Base-by-base conservation (phyloP, 352 stramenopile species). In the Peronosclerospora sorghi region DNA sequence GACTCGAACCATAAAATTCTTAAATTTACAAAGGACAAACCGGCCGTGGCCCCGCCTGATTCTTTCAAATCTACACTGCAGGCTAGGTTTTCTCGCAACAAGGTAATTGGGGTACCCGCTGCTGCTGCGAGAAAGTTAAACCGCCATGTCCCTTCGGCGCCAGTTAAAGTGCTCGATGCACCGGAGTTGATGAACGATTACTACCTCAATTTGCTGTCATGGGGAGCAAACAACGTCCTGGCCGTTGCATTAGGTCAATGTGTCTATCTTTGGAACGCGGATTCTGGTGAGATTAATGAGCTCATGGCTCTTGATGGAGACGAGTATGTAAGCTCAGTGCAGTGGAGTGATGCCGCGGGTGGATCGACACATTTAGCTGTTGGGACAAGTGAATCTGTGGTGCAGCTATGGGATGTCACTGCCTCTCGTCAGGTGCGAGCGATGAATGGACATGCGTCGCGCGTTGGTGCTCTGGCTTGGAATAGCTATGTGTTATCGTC, bases 101-200 rank as follows among this genome's bases (percentile, higher is more conserved):
- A 95, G 58, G 82, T 87, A 49, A 82, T 73, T 29, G 51, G 59
- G 2, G 65, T 73, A 37, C 73, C 54, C 14, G 70, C 67, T 32
- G 85, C 71, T 48, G 78, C 61, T 52, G 86, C 64, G 26, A 84
- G 75, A 67, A 94, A 95, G 54, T 56, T 86, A 26, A 97, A 88
- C 35, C 83, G 96, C 19, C 89, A 98, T 39, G 97, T 99, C 45
- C 94, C 96, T 8, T 98, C 94, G 10, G 91, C 94, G 9, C 95
- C 96, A 9, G 89, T 88, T 48, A 94, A 97, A 35, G 47, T 98
- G 37, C 65, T 99, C 29, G 96, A 99, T 68, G 96, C 96, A 20
- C 96, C 96, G 0, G 95, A 98, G 58, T 66, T 99, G 19, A 83
- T 97, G 52, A 96, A 99, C 65, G 95, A 99, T 62, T 99, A 98